Conservation (phyloP, 441 rosid species). For the Pelargonium myrrhifolium region DNA sequence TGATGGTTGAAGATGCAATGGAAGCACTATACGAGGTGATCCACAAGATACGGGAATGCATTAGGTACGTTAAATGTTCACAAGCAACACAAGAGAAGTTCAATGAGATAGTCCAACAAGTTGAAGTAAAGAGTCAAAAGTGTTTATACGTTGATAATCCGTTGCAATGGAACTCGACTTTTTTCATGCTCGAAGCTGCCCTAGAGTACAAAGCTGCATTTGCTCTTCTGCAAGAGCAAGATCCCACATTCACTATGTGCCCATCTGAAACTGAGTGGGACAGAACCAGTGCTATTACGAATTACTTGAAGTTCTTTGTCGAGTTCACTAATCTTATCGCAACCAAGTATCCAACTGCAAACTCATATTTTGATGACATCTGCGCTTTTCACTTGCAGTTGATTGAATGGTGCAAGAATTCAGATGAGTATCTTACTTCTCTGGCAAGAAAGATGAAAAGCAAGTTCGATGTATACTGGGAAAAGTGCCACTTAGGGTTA, state of each 20-base stretch:
- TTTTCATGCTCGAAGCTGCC: constrained; percentile 49
- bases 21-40: constrained; percentile 35
- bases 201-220: constrained; percentile 37
- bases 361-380: constrained; percentile 49
- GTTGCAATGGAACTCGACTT: constrained; percentile 50
- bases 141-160: constrained; percentile 39
- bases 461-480: constrained; percentile 58
- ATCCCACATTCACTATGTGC: constrained; percentile 26
- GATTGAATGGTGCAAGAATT: constrained; percentile 54
- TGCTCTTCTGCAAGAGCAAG: constrained; percentile 34
- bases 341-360: constrained; percentile 42
- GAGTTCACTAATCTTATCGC: constrained; percentile 41
- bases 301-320: constrained; percentile 46
- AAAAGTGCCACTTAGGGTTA: constrained; percentile 45
- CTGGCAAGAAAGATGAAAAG: constrained; percentile 47
- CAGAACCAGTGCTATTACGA: constrained; percentile 27
- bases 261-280: constrained; percentile 60
- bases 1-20: constrained; percentile 49
- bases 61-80: constrained; percentile 41
- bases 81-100: constrained; percentile 32
- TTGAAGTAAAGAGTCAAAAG: constrained; percentile 30
- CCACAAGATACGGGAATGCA: constrained; percentile 41
- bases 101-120: constrained; percentile 28
- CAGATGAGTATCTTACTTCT: constrained; percentile 42
- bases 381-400: constrained; percentile 52